These are phyloP conservation scores for Phytopythium sindhum DNA, from an alignment of 352 stramenopile species.

Conservation along the genomic window DNA sequence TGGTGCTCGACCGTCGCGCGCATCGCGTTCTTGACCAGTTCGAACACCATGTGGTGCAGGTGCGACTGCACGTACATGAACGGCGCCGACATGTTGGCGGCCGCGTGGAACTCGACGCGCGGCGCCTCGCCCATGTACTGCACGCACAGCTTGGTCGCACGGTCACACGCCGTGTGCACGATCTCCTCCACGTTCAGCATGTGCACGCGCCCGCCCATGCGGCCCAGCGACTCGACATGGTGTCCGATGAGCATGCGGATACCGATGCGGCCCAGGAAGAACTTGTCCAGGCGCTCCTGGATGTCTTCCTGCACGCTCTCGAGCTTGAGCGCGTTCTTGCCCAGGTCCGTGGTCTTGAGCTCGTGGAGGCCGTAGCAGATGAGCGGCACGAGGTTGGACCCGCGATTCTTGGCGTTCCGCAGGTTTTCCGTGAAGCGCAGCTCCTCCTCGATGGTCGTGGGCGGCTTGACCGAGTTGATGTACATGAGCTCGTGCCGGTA, in stretches of 20 bases:
- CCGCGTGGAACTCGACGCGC: constrained; percentile 50
- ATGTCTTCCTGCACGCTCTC: constrained; percentile 70
- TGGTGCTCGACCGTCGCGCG: constrained; percentile 95
- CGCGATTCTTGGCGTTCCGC: constrained; percentile 43
- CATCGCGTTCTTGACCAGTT: constrained; percentile 99
- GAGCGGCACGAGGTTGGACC: constrained; percentile 74
- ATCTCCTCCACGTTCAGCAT: constrained; percentile 69
- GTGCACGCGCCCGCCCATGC: constrained; percentile 63
- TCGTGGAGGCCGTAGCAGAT: constrained; percentile 75
- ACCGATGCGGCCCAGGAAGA: constrained; percentile 98
- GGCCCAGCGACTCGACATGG: constrained; percentile 66
- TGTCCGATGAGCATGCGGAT: constrained; percentile 99
- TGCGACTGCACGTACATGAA: constrained; percentile 84
- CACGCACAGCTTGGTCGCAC: constrained; percentile 48
- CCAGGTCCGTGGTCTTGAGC: constrained; percentile 58
- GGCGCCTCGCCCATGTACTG: constrained; percentile 56
- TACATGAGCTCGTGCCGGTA: constrained; percentile 56
- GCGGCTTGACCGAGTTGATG: constrained; percentile 38
- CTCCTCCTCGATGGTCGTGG: constrained; percentile 54
- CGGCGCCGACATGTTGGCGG: constrained; percentile 43
- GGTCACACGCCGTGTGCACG: constrained; percentile 50
- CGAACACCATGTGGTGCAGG: constrained; percentile 92
- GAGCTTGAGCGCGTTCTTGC: constrained; percentile 54
- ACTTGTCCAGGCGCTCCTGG: constrained; percentile 92
- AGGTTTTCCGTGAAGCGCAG: constrained; percentile 60